A percentile compares a stretch with the other conserved stretches of the same genome.
Conservation (phyloP, 1,284 basidiomycete species). For the Volvariella surrecta region DNA sequence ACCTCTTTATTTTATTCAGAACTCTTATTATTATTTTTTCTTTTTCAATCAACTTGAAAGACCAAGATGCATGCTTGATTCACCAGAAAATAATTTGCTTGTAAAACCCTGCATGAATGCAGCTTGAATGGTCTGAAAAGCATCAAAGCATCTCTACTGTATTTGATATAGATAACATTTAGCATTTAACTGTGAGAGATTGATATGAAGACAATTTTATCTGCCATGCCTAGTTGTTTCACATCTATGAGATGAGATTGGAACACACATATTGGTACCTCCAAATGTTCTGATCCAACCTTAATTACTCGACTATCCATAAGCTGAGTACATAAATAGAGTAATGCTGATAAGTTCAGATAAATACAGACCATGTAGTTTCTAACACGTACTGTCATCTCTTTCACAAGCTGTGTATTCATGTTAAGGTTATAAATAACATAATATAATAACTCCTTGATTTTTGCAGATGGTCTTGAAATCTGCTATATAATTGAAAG, state of each 20-base stretch:
- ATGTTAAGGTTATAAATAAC: slow-evolving; percentile 91
- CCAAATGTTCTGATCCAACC: slow-evolving; percentile 97
- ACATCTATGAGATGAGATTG: slow-evolving; percentile 97
- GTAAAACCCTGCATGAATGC: slow-evolving; percentile 91
- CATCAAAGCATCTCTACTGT: slow-evolving; percentile 98
- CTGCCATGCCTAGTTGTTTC: slow-evolving; percentile 94
- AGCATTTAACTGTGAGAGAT: background rate
- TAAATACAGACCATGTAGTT: slow-evolving; percentile 74
- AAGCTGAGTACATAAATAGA: slow-evolving; percentile 42
- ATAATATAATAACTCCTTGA: slow-evolving; percentile 99
- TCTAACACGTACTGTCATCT: slow-evolving; percentile 95
- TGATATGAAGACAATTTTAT: slow-evolving; percentile 30
- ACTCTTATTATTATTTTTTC: slow-evolving; percentile 98
- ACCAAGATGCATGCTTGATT: slow-evolving; percentile 98
- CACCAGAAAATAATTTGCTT: slow-evolving; percentile 98
- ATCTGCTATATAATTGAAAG: slow-evolving; percentile 98
- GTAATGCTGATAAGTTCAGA: slow-evolving; percentile 21
- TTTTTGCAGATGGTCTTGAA: slow-evolving; percentile 98
- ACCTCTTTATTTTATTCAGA: slow-evolving; percentile 95
- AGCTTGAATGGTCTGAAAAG: slow-evolving; percentile 90
- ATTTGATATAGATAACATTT: slow-evolving; percentile 2
- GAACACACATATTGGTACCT: slow-evolving; percentile 99
- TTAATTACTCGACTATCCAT: slow-evolving; percentile 97
- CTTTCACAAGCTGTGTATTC: slow-evolving; percentile 90
- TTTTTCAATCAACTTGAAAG: slow-evolving; percentile 95